Evolutionary conservation across 2,329 filamentous ascomycete species (phyloP).

Genomic region (Passalora sequoiae): DNA sequence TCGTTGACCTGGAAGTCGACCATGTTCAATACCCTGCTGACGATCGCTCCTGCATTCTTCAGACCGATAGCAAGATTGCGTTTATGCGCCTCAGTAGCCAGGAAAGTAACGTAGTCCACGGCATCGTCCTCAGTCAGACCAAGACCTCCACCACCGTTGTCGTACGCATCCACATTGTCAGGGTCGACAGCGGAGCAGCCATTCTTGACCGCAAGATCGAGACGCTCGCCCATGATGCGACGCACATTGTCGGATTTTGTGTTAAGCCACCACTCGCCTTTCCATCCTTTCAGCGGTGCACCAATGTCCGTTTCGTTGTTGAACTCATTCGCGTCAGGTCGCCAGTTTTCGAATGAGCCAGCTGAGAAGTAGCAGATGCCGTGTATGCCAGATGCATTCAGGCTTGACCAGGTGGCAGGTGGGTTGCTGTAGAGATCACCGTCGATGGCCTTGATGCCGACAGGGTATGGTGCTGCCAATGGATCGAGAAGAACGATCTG

Average conservation of each 20-base stretch:
- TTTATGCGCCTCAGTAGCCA: slow-evolving; percentile 52
- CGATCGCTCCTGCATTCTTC: slow-evolving; percentile 63
- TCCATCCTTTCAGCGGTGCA: slow-evolving; percentile 57
- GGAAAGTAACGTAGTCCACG: slow-evolving; percentile 56
- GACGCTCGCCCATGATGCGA: slow-evolving; percentile 57
- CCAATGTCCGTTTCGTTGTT: slow-evolving; percentile 51
- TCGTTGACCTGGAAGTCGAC: slow-evolving; percentile 36
- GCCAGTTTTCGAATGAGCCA: slow-evolving; percentile 64
- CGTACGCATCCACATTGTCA: slow-evolving; percentile 28
- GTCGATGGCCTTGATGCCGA: slow-evolving; percentile 8
- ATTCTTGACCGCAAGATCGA: slow-evolving; percentile 50
- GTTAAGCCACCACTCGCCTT: slow-evolving; percentile 62
- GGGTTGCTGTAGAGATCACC: slow-evolving; percentile 11
- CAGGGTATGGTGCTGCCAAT: slow-evolving; percentile 1
- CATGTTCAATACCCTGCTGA: slow-evolving; percentile 55
- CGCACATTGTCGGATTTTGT: slow-evolving; percentile 54
- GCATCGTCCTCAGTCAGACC: slow-evolving; percentile 53
- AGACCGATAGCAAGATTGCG: slow-evolving; percentile 59
- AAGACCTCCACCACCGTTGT: slow-evolving; percentile 44
- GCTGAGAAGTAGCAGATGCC: slow-evolving; percentile 69
- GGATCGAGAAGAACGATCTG: slow-evolving; percentile 6
- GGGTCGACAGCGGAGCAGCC: slow-evolving; percentile 38
- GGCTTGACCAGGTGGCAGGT: slow-evolving; percentile 2
- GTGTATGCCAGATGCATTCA: slow-evolving; percentile 5
- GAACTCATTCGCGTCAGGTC: slow-evolving; percentile 59